Percentiles rank a stretch among this genome's conserved stretches.
Evolutionary conservation across 2,329 filamentous ascomycete genomes (phyloP).

Genomic region (Penicillium expansum): DNA sequence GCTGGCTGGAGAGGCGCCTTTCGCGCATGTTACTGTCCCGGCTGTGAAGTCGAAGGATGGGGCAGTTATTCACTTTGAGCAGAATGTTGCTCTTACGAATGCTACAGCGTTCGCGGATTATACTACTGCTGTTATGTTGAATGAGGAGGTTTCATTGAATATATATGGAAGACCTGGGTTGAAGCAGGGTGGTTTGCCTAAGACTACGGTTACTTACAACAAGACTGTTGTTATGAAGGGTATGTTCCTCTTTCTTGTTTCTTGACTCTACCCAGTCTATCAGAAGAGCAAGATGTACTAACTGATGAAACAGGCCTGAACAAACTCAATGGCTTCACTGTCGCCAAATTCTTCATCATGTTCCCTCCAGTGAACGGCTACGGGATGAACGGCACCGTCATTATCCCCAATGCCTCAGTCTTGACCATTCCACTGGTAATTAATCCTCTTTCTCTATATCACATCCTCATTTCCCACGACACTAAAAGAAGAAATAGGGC

Average conservation of each 20-base stretch:
- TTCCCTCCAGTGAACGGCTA: constrained; percentile 43
- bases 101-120: constrained; percentile 50
- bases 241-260: constrained; percentile 26
- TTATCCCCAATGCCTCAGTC: constrained; percentile 60
- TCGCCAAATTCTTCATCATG: constrained; percentile 50
- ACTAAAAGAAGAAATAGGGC: constrained; percentile 36
- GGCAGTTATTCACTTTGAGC: constrained; percentile 42
- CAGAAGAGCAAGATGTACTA: neutral
- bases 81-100: constrained; percentile 46
- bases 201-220: constrained; percentile 54
- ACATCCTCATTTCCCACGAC: neutral
- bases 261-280: neutral
- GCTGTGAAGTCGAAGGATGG: constrained; percentile 44
- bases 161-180: constrained; percentile 54
- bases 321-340: constrained; percentile 51
- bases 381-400: constrained; percentile 55
- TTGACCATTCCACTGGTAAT: constrained; percentile 53
- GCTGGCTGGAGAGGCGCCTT: constrained; percentile 43
- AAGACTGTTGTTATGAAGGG: constrained; percentile 58
- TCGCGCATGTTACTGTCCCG: constrained; percentile 49
- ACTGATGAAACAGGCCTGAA: constrained; percentile 52
- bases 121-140: constrained; percentile 48
- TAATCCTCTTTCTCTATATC: neutral
- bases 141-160: constrained; percentile 50
- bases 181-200: constrained; percentile 51